phyloP scores from a whole-genome alignment of 306 rosid genomes.

The Sicyos baderoa region DNA sequence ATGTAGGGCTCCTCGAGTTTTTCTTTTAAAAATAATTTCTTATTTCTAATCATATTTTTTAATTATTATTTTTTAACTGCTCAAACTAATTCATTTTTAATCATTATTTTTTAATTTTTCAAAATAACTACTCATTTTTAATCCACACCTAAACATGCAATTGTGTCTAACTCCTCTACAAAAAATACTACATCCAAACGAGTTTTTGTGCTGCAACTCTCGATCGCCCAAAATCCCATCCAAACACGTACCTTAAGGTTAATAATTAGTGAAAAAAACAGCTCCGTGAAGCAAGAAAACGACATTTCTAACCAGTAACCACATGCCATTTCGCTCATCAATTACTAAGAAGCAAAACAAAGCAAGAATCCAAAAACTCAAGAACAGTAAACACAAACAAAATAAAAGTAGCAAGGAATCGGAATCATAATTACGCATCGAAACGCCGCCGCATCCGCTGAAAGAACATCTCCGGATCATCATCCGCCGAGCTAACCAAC shows the following conservation, averaged over 20 bases:
- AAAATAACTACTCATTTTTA: no score
- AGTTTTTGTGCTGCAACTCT: no score
- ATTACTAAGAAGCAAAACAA: not conserved
- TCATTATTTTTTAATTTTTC: no score
- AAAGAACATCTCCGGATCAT: conserved; percentile 67
- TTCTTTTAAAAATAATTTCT: no score
- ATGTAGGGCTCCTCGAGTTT: no score
- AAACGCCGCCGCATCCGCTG: conserved; percentile 62
- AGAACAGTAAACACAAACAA: not conserved
- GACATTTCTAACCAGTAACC: not conserved
- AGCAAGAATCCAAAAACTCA: conserved; percentile 4
- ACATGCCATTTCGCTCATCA: not conserved
- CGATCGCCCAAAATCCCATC: no score
- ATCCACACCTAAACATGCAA: no score
- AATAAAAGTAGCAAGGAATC: not conserved
- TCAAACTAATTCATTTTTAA: no score
- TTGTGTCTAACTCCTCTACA: no score
- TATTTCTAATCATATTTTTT: no score
- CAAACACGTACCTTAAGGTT: not conserved
- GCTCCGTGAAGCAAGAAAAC: not conserved
- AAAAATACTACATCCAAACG: no score
- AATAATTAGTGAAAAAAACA: not conserved
- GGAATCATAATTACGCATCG: conserved; percentile 45
- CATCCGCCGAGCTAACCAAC: conserved; percentile 40
- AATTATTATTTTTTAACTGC: no score